Base-by-base conservation (phyloP, 2,329 filamentous ascomycete genomes). In the Paraphaeosphaeria sporulosa region DNA sequence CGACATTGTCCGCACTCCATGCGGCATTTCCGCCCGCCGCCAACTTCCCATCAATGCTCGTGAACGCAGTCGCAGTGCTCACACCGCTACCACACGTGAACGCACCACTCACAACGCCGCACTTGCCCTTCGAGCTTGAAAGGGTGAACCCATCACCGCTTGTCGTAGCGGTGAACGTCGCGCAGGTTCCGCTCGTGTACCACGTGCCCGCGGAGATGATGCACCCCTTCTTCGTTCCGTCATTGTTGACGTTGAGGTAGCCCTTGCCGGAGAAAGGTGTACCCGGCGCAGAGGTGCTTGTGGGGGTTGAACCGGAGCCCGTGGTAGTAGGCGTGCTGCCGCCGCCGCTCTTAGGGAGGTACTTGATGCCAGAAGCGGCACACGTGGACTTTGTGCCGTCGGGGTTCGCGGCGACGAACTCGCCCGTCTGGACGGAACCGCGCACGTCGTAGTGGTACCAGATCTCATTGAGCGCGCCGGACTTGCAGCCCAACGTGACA, bases 121-220 rank as follows among this genome's bases (percentile, higher is more conserved):
- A 91, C 34, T 74, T 74, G 25, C 75, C 75, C 64, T 76, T 76
- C 9, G 70, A 73, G 17, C 65, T 70, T 4, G 61, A 61, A 19
- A 83, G 48, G 12, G 69, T 74, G 57, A 77, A 77, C 13, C 72
- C 71, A 19, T 57, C 59, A 17, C 65, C 70, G 10, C 63, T 60
- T 1, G 80, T 60, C 4, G 83, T 77, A 4, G 87, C 86, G 0
- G 83, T 86, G 72, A 87, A 90, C 0, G 85, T 89, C 0, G 89
- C 90, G 70, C 89, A 91, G 0, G 88, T 89, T 2, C 89, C 89
- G 1, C 81, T 83, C 0, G 83, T 83, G 70, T 89, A 92, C 90
- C 89, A 92, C 0, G 84, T 86, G 0, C 90, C 90, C 10, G 78
- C 81, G 57, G 84, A 84, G 71, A 91, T 92, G 59, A 92, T 82